Evolutionary conservation across 176 grass and related monocot species (phyloP), one percentile per base, ranked within the genome.

Genomic region (Carex scoparia): DNA sequence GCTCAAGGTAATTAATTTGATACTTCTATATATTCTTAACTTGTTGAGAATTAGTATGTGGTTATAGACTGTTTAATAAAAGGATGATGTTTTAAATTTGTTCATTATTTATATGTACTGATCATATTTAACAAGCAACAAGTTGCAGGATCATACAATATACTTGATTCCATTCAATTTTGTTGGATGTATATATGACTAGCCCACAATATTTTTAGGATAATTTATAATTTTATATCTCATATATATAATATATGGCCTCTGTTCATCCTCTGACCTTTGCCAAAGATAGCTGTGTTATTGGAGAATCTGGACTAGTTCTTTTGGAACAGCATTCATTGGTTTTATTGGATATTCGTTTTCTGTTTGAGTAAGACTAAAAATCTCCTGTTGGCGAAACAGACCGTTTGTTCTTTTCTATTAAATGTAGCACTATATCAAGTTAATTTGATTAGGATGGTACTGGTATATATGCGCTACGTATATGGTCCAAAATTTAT

Each of bases 1-100:
- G 32, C 51, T 85, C 7, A 87, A 90, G 89, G 89, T 90, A 84
- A 67, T 82, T 27, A 51, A 51, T 51, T 2, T 42, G 0, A 66
- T 82, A 27, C 18, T 62, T 13, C 4, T 69, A 11, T 82, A 61
- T 31, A 81, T 40, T 64, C 62, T 18, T 11, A 76, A 76, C 19
- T 76, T 31, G 11, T 14, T 54, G 10, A 76, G 23, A 55, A 76
- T 4, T 51, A 12, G 14, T 68, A n/a, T 1, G 7, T 11, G 23
- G 23, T 23, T 7, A 9, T 46, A 10, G 4, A 4, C 16, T 46
- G 15, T 9, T 18, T 19, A 72, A 19, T 19, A 73, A 48, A 69
- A 23, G 2, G 0, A 23, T 27, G 1, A 38, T 19, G 69, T 49
- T 51, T 27, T 5, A 49, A 46, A 51, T 69, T 72, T 49, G 40